These are phyloP conservation scores for Macrotyloma uniflorum DNA, from an alignment of 306 rosid genomes.

Conservation along the genomic window DNA sequence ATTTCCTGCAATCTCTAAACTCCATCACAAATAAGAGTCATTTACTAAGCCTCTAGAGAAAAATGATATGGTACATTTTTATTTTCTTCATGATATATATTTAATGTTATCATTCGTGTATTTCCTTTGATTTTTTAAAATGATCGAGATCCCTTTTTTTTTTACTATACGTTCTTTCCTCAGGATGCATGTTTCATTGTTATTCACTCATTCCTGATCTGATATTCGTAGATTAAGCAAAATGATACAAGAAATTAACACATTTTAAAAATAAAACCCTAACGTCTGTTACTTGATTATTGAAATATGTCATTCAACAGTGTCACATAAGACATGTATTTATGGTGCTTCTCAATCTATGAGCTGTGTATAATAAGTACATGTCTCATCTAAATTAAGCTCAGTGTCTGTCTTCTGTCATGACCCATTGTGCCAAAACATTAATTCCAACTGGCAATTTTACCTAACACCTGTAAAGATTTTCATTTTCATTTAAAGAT, in stretches of 20 bases:
- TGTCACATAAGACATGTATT: neutral
- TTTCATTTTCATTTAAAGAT: neutral
- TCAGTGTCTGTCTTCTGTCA: neutral
- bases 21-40: neutral
- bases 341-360: neutral
- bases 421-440: neutral
- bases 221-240: neutral
- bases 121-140: neutral
- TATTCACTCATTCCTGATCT: neutral
- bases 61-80: neutral
- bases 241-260: neutral
- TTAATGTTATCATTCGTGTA: neutral
- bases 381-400: neutral
- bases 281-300: neutral
- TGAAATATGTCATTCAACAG: neutral
- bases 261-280: neutral
- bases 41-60: neutral
- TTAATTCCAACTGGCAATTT: neutral
- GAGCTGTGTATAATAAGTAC: neutral
- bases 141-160: neutral
- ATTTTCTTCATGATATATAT: neutral
- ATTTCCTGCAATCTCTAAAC: neutral
- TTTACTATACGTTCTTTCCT: neutral
- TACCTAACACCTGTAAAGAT: neutral
- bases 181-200: neutral